Conservation (phyloP, 192 early-diverging fungal genomes). For the Backusella australiensis region DNA sequence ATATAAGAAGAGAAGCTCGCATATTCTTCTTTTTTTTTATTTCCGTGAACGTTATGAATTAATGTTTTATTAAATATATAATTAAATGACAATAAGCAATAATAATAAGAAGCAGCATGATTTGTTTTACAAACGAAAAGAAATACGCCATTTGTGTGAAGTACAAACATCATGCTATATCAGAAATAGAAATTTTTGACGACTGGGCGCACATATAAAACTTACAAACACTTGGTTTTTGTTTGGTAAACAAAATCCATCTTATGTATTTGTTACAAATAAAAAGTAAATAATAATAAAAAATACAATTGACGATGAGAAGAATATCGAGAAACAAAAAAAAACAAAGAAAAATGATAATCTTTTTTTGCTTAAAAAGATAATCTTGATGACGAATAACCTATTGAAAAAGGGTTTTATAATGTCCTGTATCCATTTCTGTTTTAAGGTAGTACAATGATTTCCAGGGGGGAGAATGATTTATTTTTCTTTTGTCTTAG, state of each 20-base stretch:
- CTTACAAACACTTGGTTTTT: background rate
- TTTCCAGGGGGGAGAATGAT: background rate
- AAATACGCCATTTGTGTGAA: conserved; percentile 1
- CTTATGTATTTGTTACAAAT: background rate
- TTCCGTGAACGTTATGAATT: background rate
- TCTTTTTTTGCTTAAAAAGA: background rate
- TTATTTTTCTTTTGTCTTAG: background rate
- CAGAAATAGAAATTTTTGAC: background rate
- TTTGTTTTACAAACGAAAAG: conserved; percentile 1
- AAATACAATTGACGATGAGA: too few relatives aligned
- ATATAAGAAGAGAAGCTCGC: background rate
- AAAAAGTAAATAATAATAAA: background rate
- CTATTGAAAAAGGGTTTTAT: background rate
- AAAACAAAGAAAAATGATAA: background rate
- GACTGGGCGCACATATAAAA: background rate
- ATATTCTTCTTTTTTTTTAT: background rate
- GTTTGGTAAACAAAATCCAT: background rate
- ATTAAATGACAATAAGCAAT: background rate
- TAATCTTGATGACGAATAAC: background rate
- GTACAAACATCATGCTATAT: background rate
- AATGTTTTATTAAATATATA: background rate
- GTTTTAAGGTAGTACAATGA: background rate
- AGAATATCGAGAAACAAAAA: background rate
- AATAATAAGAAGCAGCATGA: background rate
- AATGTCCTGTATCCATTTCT: background rate